phyloP scores from a whole-genome alignment of 106 monocot species.

The Dioscorea zingiberensis region DNA sequence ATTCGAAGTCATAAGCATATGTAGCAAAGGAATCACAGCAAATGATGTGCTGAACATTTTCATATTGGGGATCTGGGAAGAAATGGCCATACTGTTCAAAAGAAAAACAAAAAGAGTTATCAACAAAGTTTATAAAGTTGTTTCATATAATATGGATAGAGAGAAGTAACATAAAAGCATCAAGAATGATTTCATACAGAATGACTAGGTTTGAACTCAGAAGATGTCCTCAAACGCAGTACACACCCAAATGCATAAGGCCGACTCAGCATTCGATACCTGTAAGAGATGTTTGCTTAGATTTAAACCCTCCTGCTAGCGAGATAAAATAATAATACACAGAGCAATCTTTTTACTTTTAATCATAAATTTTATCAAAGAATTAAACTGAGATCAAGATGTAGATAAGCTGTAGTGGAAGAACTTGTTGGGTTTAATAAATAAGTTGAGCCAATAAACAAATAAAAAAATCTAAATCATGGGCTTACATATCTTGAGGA shows the following conservation, averaged over 20 bases:
- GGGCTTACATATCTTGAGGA: slow-evolving; percentile 98
- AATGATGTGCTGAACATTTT: slow-evolving; percentile 97
- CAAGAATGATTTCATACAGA: slow-evolving; percentile 48
- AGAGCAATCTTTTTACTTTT: not conserved
- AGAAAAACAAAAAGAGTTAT: slow-evolving; percentile 5
- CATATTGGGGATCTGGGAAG: slow-evolving; percentile 98
- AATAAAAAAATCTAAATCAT: not conserved
- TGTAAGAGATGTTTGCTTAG: slow-evolving; percentile 11
- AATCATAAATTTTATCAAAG: not conserved
- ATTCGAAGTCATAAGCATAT: slow-evolving; percentile 96
- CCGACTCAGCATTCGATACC: slow-evolving; percentile 90
- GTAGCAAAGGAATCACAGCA: slow-evolving; percentile 99
- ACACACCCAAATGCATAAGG: slow-evolving; percentile 98
- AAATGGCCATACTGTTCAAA: slow-evolving; percentile 95
- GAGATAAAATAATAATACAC: not conserved
- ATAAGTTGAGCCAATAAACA: not conserved
- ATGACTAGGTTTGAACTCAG: slow-evolving; percentile 80
- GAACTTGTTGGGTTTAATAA: not conserved
- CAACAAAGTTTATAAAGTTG: not conserved
- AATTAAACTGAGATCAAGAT: not conserved
- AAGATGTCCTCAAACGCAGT: slow-evolving; percentile 84
- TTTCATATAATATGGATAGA: not conserved
- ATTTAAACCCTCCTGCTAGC: not conserved
- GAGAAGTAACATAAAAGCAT: not conserved
- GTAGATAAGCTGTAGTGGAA: not conserved